phyloP scores from a whole-genome alignment of 768 basidiomycete species.

The Mycena polygramma region DNA sequence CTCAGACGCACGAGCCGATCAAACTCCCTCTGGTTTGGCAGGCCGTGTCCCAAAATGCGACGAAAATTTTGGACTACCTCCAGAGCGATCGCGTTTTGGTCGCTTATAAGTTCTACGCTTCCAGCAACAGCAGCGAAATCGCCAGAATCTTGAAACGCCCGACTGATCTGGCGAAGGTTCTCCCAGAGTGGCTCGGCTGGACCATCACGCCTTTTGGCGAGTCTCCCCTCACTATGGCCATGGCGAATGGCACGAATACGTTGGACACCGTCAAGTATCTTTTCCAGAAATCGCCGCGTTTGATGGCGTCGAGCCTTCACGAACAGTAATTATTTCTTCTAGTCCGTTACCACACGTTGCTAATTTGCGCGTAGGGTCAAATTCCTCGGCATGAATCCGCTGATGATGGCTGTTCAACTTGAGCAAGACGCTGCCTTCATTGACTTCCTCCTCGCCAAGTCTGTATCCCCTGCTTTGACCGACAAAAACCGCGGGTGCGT shows the following conservation, averaged over 20 bases:
- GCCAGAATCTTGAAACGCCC: slow-evolving; percentile 59
- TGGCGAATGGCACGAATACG: slow-evolving; percentile 46
- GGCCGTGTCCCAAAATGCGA: slow-evolving; percentile 51
- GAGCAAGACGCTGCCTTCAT: slow-evolving; percentile 50
- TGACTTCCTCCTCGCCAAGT: slow-evolving; percentile 64
- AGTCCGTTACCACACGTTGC: slow-evolving; percentile 7
- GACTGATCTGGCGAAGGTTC: slow-evolving; percentile 52
- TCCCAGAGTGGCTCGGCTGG: slow-evolving; percentile 70
- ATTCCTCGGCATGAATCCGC: slow-evolving; percentile 58
- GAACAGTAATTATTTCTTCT: slow-evolving; percentile 51
- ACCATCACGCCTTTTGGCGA: slow-evolving; percentile 60
- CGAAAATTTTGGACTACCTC: slow-evolving; percentile 62
- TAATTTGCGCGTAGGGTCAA: slow-evolving; percentile 52
- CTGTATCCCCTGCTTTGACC: slow-evolving; percentile 57
- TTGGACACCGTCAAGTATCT: slow-evolving; percentile 59
- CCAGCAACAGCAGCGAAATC: slow-evolving; percentile 54
- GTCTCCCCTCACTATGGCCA: slow-evolving; percentile 62
- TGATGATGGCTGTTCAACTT: slow-evolving; percentile 57
- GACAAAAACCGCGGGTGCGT: slow-evolving; percentile 59
- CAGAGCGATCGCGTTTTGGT: slow-evolving; percentile 58
- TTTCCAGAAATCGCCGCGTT: slow-evolving; percentile 55
- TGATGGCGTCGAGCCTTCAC: slow-evolving; percentile 58
- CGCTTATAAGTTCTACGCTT: slow-evolving; percentile 65
- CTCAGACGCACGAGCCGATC: slow-evolving; percentile 14
- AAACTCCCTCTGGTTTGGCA: slow-evolving; percentile 57